Evolutionary conservation across 352 stramenopile species (phyloP).

Genomic region (Vaucheria bursata): DNA sequence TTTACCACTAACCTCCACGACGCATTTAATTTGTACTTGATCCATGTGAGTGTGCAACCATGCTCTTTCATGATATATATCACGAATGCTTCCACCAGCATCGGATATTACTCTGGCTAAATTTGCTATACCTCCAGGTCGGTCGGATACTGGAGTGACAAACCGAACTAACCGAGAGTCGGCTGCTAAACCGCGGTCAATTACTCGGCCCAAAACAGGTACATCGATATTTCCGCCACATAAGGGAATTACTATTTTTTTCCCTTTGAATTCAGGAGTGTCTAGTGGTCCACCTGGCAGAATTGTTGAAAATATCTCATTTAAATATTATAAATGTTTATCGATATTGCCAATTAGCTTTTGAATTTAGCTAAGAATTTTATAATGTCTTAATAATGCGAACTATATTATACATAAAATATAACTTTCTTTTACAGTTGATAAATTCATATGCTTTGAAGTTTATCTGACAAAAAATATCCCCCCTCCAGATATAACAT

Average conservation of each 20-base stretch:
- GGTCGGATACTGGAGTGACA: constrained; percentile 87
- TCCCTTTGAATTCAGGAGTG: constrained; percentile 60
- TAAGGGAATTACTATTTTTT: constrained; percentile 87
- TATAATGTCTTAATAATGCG: too few relatives aligned
- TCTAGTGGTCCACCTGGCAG: constrained; percentile 83
- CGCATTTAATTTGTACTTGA: constrained; percentile 74
- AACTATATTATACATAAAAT: too few relatives aligned
- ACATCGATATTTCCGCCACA: constrained; percentile 91
- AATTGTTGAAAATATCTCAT: too few relatives aligned
- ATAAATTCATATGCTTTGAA: too few relatives aligned
- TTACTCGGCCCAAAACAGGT: constrained; percentile 61
- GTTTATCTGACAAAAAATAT: too few relatives aligned
- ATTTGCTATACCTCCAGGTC: constrained; percentile 80
- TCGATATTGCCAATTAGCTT: too few relatives aligned
- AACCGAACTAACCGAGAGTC: constrained; percentile 91
- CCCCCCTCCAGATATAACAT: too few relatives aligned
- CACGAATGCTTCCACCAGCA: constrained; percentile 56
- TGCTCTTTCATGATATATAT: constrained; percentile 80
- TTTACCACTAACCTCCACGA: constrained; percentile 73
- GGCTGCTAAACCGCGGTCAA: constrained; percentile 89
- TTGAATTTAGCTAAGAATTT: too few relatives aligned
- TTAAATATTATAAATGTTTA: too few relatives aligned
- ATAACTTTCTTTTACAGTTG: too few relatives aligned
- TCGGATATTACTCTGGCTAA: constrained; percentile 57
- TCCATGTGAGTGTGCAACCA: constrained; percentile 79